Evolutionary conservation across 768 basidiomycete genomes (phyloP).

Genomic region (Pleurotus giganteus): DNA sequence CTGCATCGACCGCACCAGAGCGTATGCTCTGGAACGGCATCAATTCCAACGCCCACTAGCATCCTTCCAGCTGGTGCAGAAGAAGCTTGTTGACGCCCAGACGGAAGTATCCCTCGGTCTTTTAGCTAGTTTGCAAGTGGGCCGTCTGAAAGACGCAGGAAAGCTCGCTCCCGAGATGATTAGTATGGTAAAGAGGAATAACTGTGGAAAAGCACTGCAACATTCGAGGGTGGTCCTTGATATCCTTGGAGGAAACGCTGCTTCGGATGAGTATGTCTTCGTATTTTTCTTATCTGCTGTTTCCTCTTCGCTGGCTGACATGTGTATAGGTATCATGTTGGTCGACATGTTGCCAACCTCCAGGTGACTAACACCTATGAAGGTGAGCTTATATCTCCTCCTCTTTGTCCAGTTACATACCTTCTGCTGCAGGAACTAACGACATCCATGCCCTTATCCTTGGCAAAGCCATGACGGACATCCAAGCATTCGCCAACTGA

Average conservation of each 20-base stretch:
- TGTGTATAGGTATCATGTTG: constrained; percentile 75
- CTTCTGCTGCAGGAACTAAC: constrained; percentile 47
- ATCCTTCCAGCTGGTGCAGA: constrained; percentile 96
- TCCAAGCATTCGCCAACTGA: constrained; percentile 77
- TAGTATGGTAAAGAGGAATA: constrained; percentile 92
- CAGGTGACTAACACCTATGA: constrained; percentile 98
- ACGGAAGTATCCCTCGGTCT: constrained; percentile 81
- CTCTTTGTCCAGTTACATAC: background rate
- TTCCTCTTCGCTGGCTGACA: background rate
- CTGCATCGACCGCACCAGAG: constrained; percentile 72
- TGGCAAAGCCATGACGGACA: constrained; percentile 89
- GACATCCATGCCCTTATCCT: constrained; percentile 91
- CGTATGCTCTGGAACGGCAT: constrained; percentile 84
- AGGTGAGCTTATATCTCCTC: constrained; percentile 47
- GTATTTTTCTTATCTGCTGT: constrained; percentile 3
- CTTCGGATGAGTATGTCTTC: constrained; percentile 78
- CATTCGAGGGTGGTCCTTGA: constrained; percentile 82
- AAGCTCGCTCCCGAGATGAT: constrained; percentile 87
- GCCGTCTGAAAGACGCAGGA: constrained; percentile 81
- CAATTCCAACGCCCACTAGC: constrained; percentile 91
- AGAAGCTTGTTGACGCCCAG: constrained; percentile 94
- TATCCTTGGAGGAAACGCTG: constrained; percentile 92
- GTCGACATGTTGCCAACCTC: constrained; percentile 91
- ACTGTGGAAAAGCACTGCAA: constrained; percentile 89
- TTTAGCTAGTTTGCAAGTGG: constrained; percentile 74